A percentile compares a stretch with the other conserved stretches of the same genome.
phyloP scores from a whole-genome alignment of 2,329 filamentous ascomycete genomes.

The Diaporthe citri region DNA sequence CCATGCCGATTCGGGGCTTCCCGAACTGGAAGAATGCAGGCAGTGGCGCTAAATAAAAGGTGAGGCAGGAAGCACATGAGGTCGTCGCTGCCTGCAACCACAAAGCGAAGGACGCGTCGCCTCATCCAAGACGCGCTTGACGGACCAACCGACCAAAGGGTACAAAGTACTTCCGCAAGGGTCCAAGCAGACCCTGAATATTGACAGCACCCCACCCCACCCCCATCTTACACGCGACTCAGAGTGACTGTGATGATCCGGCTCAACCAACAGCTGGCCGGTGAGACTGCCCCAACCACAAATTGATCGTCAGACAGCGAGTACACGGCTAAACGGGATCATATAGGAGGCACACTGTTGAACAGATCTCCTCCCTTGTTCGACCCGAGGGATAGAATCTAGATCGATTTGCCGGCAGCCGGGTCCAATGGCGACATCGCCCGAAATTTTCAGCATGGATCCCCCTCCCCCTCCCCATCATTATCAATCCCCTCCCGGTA shows the following conservation, averaged over 20 bases:
- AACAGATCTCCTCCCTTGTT: neutral
- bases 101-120: constrained; percentile 9
- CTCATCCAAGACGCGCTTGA: neutral
- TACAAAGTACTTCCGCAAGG: neutral
- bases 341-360: neutral
- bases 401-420: constrained; percentile 5
- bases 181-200: constrained; percentile 10
- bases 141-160: neutral
- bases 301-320: neutral
- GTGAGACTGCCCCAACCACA: neutral
- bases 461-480: neutral
- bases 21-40: neutral
- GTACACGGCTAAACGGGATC: neutral
- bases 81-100: neutral
- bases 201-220: neutral
- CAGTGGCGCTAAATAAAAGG: neutral
- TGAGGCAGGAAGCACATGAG: neutral
- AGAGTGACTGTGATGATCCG: neutral
- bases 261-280: no score
- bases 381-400: neutral
- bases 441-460: constrained; percentile 27
- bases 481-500: constrained; percentile 20
- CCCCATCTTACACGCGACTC: neutral
- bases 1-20: neutral
- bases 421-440: constrained; percentile 25